Base-by-base conservation (phyloP, 139 green algal genomes). In the Tetradesmus obliquus region DNA sequence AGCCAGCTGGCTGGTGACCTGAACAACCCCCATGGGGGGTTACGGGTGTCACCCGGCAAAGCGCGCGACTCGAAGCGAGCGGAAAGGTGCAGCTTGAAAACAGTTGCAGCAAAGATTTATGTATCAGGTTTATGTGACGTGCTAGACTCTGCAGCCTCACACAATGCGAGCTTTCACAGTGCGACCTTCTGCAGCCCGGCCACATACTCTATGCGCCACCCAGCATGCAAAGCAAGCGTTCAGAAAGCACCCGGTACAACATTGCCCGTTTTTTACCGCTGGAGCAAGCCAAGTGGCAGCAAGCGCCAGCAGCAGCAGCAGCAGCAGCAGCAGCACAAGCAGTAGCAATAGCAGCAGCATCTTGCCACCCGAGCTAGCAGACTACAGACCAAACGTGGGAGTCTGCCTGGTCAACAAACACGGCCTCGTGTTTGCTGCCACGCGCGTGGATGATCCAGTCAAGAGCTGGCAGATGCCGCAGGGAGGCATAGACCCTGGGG, bases 401-500 rank as follows among this genome's bases (percentile, higher is more conserved):
- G 72, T 87, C 22, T 91, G 76, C 22, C 22, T 89, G 10, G 4
- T 89, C 84, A 80, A 89, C 84, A 76, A 55, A 19, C 24, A 32
- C 9, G 54, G 74, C 53, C 7, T 91, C 1, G 87, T 91, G 76
- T 91, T 91, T 80, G 87, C 87, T n/a, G 87, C 87, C 7, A 82
- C 53, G 4, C 88, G 88, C 1, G 10, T 86, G 20, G 79, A 91
- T 45, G 88, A 91, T 74, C 86, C 88, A 17, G 45, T 0, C 10
- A 55, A 66, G 24, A 60, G n/a, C 60, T 91, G 88, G 79, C 88
- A 91, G 80, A 82, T 88, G 79, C 79, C 79, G 2, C 88, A 91
- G 45, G 86, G 86, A 17, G 86, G 86, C 69, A 90, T 90, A 10
- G 86, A 90, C 69, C 66, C 62, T 9, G 86, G 86, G 5, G 86